Conservation (phyloP, 371 early-diverging fungal species). For the Rhizopus stolonifer region DNA sequence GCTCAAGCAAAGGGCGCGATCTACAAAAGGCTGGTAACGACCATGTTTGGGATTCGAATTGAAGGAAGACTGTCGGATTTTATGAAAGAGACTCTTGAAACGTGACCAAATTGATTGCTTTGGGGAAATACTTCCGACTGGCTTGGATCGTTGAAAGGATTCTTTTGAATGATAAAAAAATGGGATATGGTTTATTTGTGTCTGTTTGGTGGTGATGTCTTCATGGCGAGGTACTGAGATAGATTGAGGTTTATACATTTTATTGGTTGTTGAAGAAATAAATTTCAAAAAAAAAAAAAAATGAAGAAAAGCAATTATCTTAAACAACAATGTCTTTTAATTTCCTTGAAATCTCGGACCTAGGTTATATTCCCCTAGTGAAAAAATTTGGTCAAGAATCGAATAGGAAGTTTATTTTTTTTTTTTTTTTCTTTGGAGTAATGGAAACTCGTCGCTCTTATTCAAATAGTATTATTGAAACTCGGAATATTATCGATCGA, state of each 20-base stretch:
- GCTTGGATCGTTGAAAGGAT: neutral
- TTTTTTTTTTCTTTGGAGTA: no score
- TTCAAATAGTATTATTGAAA: no score
- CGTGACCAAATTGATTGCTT: conserved; percentile 3
- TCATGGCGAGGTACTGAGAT: neutral
- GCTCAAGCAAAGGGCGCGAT: conserved; percentile 11
- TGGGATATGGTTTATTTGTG: no score
- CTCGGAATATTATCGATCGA: no score
- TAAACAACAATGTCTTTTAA: no score
- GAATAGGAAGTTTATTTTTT: no score
- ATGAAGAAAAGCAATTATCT: no score
- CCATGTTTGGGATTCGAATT: neutral
- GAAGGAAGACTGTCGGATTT: neutral
- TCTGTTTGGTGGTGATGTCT: neutral
- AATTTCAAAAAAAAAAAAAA: neutral
- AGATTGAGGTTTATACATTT: neutral
- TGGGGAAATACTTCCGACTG: neutral
- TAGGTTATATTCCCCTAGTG: no score
- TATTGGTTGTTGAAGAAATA: neutral
- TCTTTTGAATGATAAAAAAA: neutral
- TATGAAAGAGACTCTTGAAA: conserved; percentile 2
- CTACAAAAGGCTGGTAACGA: neutral
- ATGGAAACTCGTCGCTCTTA: no score
- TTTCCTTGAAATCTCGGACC: no score
- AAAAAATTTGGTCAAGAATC: no score